These are phyloP conservation scores for Pseudotsuga menziesii DNA, from an alignment of 75 land plant genomes.

Conservation along the genomic window DNA sequence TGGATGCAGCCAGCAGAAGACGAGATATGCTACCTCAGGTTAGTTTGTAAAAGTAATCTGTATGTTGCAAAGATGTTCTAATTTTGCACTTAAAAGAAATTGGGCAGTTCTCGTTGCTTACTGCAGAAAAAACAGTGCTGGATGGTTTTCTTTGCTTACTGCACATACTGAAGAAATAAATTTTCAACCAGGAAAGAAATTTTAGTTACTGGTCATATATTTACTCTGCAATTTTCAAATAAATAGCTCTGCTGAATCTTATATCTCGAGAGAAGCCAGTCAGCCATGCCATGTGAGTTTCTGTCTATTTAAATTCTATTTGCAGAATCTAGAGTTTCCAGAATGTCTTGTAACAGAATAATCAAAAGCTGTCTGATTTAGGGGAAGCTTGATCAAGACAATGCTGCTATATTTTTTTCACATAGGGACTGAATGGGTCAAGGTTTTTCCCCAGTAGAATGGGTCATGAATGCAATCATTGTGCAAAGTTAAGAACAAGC, in stretches of 20 bases:
- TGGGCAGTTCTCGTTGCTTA: slow-evolving; percentile 5
- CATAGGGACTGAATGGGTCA: background rate
- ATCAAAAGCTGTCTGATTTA: background rate
- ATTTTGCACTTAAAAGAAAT: background rate
- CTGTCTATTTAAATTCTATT: background rate
- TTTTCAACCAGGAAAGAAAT: background rate
- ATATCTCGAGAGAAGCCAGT: background rate
- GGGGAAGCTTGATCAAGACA: background rate
- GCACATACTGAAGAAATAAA: background rate
- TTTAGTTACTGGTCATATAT: background rate
- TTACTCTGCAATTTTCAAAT: background rate
- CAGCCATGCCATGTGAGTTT: background rate
- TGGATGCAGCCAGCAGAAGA: slow-evolving; percentile 89
- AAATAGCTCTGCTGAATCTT: background rate
- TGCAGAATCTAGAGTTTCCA: background rate
- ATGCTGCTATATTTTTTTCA: background rate
- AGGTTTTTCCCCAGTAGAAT: background rate
- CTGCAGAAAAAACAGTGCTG: background rate
- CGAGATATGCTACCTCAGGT: slow-evolving; percentile 96
- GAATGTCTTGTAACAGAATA: background rate
- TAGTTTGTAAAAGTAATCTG: slow-evolving; percentile 1
- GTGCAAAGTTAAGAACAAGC: background rate
- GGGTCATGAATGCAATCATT: background rate
- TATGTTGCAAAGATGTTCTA: slow-evolving; percentile 2
- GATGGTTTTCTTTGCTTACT: background rate